Conservation (phyloP, 768 basidiomycete genomes). For the Cubamyces lactineus region DNA sequence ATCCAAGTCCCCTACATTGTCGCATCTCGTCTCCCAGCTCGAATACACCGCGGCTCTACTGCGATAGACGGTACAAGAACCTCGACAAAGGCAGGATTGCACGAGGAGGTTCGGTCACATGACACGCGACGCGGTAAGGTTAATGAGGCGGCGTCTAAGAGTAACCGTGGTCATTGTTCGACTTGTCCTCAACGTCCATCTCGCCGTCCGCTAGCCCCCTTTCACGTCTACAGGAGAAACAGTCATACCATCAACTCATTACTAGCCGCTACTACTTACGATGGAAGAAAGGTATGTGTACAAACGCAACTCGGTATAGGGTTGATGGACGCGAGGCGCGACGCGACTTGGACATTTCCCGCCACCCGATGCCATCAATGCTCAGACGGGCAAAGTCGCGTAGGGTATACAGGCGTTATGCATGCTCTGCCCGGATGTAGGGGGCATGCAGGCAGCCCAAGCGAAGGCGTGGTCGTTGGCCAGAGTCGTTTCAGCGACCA, state of each 20-base stretch:
- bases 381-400: neutral
- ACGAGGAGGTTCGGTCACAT: slow-evolving; percentile 18
- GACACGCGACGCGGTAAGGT: slow-evolving; percentile 14
- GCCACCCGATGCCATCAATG: slow-evolving; percentile 1
- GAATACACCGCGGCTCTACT: no score
- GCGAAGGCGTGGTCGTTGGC: neutral
- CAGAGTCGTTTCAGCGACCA: neutral
- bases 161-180: slow-evolving; percentile 11
- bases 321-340: neutral
- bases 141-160: slow-evolving; percentile 12
- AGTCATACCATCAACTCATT: no score
- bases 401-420: neutral
- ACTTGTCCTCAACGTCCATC: slow-evolving; percentile 14
- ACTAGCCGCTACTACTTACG: no score
- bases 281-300: slow-evolving; percentile 23
- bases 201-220: neutral
- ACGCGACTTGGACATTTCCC: neutral
- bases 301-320: neutral
- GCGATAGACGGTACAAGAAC: no score
- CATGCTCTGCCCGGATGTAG: no score
- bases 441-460: neutral
- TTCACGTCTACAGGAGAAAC: no score
- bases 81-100: no score
- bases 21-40: no score
- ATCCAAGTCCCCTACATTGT: no score